Evolutionary conservation across 2,329 filamentous ascomycete species (phyloP).

Genomic region (Monilinia vaccinii-corymbosi): DNA sequence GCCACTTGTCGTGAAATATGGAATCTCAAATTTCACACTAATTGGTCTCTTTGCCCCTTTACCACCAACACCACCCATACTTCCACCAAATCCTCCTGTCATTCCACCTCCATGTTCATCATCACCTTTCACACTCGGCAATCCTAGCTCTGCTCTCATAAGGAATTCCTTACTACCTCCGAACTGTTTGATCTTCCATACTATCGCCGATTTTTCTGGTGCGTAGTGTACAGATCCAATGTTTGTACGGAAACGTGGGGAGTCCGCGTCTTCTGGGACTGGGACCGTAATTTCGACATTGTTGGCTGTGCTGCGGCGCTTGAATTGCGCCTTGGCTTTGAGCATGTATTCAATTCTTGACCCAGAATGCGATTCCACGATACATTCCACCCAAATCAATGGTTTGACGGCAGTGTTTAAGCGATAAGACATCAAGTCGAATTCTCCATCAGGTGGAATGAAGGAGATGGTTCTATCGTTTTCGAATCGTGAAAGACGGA

Average conservation of each 20-base stretch:
- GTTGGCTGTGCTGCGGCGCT: slow-evolving; percentile 93
- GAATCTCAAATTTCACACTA: slow-evolving; percentile 99
- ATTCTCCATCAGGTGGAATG: slow-evolving; percentile 96
- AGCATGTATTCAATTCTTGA: slow-evolving; percentile 98
- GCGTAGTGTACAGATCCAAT: slow-evolving; percentile 97
- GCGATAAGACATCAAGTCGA: slow-evolving; percentile 98
- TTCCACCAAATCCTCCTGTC: slow-evolving; percentile 94
- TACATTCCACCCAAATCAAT: slow-evolving; percentile 96
- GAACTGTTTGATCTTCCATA: slow-evolving; percentile 99
- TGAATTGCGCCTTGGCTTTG: slow-evolving; percentile 97
- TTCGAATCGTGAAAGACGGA: slow-evolving; percentile 89
- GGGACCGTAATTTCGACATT: slow-evolving; percentile 98
- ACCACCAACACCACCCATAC: slow-evolving; percentile 83
- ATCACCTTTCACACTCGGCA: slow-evolving; percentile 89
- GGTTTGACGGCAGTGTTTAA: slow-evolving; percentile 98
- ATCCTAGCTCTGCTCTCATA: slow-evolving; percentile 91
- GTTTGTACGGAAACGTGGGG: slow-evolving; percentile 91
- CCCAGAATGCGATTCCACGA: slow-evolving; percentile 91
- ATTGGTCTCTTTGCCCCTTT: slow-evolving; percentile 92
- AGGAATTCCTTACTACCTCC: slow-evolving; percentile 97
- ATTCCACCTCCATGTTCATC: slow-evolving; percentile 94
- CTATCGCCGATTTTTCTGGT: slow-evolving; percentile 91
- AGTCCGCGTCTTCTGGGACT: slow-evolving; percentile 94
- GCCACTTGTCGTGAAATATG: slow-evolving; percentile 99
- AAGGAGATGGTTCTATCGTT: slow-evolving; percentile 99